Evolutionary conservation across 139 green algal genomes (phyloP).

Genomic region (Asterochloris sp.): DNA sequence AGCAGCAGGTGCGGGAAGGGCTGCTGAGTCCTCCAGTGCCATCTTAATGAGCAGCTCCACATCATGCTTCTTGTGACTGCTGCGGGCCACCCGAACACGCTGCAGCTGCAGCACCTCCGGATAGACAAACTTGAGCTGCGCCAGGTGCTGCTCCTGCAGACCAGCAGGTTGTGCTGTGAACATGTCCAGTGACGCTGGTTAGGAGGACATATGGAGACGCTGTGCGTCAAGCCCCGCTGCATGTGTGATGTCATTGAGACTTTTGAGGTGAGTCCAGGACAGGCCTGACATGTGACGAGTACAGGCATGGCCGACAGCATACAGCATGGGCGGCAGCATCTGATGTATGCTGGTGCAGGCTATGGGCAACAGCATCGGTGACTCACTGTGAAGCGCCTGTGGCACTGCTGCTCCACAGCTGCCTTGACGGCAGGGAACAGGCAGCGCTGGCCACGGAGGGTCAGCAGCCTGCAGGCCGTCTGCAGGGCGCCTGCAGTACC

Average conservation of each 20-base stretch:
- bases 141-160: constrained; percentile 2
- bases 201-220: not conserved
- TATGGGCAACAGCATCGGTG: not conserved
- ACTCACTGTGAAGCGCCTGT: constrained; percentile 13
- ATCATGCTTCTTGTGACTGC: not conserved
- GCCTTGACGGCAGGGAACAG: not conserved
- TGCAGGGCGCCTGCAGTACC: constrained; percentile 7
- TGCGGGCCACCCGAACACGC: constrained; percentile 1
- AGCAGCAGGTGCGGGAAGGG: too few relatives aligned
- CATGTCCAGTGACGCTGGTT: not conserved
- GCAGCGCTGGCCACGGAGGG: constrained; percentile 4
- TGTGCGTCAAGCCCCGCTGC: not conserved
- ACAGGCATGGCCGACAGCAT: not conserved
- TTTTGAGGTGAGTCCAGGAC: not conserved
- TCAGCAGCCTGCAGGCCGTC: not conserved
- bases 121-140: constrained; percentile 14
- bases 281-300: not conserved
- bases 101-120: constrained; percentile 12
- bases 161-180: not conserved
- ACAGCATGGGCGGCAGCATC: not conserved
- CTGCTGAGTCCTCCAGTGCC: not conserved
- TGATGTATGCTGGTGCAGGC: not conserved
- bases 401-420: constrained; percentile 14
- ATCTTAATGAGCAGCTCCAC: constrained; percentile 14
- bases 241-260: not conserved